A percentile compares a stretch with the other conserved stretches of the same genome.
phyloP scores from a whole-genome alignment of 2,329 filamentous ascomycete genomes.

The Purpureocillium lavendulum region DNA sequence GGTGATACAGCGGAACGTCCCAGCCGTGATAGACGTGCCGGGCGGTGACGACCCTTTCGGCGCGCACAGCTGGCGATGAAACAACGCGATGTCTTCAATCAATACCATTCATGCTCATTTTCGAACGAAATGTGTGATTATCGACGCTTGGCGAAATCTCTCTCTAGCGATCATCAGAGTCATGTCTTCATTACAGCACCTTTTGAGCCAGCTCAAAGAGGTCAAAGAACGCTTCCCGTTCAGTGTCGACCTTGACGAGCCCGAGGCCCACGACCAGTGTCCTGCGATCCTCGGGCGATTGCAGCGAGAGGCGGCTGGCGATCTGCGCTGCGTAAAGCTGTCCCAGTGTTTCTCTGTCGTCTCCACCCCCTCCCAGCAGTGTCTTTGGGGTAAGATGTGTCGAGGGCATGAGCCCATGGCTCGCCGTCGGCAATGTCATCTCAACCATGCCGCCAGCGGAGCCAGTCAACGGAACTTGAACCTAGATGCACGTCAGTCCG shows the following conservation, averaged over 20 bases:
- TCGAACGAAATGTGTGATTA: too few relatives aligned
- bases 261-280: conserved; percentile 56
- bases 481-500: conserved; percentile 31
- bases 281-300: conserved; percentile 55
- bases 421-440: conserved; percentile 42
- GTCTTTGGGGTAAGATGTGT: conserved; percentile 79
- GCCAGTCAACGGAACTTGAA: conserved; percentile 70
- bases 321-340: conserved; percentile 88
- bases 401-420: conserved; percentile 57
- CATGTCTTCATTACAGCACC: conserved; percentile 31
- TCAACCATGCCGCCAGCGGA: conserved; percentile 57
- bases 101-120: too few relatives aligned
- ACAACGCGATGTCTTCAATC: too few relatives aligned
- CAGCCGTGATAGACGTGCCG: too few relatives aligned
- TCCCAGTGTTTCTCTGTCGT: conserved; percentile 72
- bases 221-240: conserved; percentile 54
- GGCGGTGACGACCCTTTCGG: too few relatives aligned
- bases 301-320: conserved; percentile 67
- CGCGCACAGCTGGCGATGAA: too few relatives aligned
- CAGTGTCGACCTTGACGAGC: conserved; percentile 38
- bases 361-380: conserved; percentile 72
- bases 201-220: conserved; percentile 54
- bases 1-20: too few relatives aligned
- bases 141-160: too few relatives aligned
- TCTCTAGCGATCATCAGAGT: too few relatives aligned